Evolutionary conservation across 2,329 filamentous ascomycete genomes (phyloP).

Genomic region (Colletotrichum chrysophilum): DNA sequence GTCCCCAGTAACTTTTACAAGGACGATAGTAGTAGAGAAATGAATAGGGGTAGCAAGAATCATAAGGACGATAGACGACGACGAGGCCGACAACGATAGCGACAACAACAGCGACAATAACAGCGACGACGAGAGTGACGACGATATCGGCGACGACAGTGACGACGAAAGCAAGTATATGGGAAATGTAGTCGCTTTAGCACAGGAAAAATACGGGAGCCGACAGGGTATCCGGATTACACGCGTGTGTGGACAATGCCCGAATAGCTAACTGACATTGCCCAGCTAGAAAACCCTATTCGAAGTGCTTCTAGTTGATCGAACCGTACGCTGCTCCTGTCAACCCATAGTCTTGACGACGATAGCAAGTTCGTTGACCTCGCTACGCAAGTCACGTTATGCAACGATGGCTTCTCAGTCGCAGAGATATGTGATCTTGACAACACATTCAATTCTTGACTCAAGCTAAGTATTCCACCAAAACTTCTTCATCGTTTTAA

Average conservation of each 20-base stretch:
- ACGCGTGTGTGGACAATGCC: not conserved
- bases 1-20: not conserved
- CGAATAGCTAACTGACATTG: not conserved
- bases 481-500: not conserved
- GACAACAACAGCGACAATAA: no score
- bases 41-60: not conserved
- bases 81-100: no score
- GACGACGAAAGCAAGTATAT: not conserved
- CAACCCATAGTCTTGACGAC: not conserved
- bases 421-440: not conserved
- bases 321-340: not conserved
- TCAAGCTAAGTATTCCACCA: not conserved
- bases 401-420: not conserved
- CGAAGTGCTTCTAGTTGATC: not conserved
- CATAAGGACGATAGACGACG: not conserved
- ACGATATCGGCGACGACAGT: no score
- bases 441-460: not conserved
- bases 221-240: accelerated
- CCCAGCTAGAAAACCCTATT: accelerated
- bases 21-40: not conserved
- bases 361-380: not conserved
- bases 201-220: not conserved
- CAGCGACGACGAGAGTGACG: no score
- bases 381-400: not conserved
- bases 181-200: not conserved